These are phyloP conservation scores for Ascochyta lentis DNA, from an alignment of 2,329 filamentous ascomycete species.

Conservation along the genomic window DNA sequence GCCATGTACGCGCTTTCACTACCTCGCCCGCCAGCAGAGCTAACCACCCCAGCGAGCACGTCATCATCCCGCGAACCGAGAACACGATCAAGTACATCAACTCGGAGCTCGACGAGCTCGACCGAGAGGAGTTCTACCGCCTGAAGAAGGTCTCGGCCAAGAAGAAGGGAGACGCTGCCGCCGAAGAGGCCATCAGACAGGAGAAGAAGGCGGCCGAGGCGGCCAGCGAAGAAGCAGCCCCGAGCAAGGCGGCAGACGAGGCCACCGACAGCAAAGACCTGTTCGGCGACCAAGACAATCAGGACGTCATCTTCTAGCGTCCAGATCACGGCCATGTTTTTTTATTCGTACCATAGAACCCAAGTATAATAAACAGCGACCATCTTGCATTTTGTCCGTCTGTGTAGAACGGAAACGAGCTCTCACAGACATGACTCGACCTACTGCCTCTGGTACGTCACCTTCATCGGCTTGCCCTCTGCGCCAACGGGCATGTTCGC, in stretches of 20 bases:
- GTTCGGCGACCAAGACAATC: slow-evolving; percentile 76
- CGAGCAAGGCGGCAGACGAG: slow-evolving; percentile 37
- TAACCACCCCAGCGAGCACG: slow-evolving; percentile 69
- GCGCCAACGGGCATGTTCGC: slow-evolving; percentile 81
- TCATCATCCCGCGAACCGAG: slow-evolving; percentile 96
- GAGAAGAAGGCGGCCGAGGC: slow-evolving; percentile 51
- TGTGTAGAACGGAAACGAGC: slow-evolving; percentile 8
- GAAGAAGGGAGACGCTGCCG: slow-evolving; percentile 62
- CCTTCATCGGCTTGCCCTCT: slow-evolving; percentile 80
- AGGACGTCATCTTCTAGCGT: slow-evolving; percentile 81
- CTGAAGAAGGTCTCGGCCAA: slow-evolving; percentile 90
- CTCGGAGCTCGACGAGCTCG: slow-evolving; percentile 95
- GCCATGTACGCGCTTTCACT: slow-evolving; percentile 72
- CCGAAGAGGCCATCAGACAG: slow-evolving; percentile 42
- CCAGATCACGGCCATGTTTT: no score
- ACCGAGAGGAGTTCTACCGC: slow-evolving; percentile 97
- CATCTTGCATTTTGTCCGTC: background rate
- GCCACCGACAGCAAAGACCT: slow-evolving; percentile 65
- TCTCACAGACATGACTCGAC: slow-evolving; percentile 35
- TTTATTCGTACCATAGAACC: no score
- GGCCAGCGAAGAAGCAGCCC: slow-evolving; percentile 6
- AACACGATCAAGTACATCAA: slow-evolving; percentile 99
- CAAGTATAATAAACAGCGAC: background rate
- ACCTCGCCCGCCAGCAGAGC: slow-evolving; percentile 1
- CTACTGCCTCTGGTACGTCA: slow-evolving; percentile 93